phyloP scores from a whole-genome alignment of 116 monocot genomes.

The Iris pallida region DNA sequence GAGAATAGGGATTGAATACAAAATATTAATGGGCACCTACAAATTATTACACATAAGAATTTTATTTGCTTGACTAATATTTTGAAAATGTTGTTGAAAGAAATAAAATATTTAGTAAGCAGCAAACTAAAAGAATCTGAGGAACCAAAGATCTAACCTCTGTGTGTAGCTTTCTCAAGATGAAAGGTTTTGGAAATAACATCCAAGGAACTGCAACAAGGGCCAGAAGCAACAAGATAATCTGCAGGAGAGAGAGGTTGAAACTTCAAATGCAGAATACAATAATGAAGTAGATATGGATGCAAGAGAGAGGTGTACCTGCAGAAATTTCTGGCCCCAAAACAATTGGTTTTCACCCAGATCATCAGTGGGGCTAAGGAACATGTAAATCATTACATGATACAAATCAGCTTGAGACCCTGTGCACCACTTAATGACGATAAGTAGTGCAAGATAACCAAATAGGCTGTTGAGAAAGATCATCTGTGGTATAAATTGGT shows the following conservation, averaged over 20 bases:
- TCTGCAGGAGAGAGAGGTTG: conserved; percentile 37
- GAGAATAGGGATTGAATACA: no score
- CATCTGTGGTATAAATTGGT: conserved; percentile 94
- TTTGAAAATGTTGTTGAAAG: not conserved
- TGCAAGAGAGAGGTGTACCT: conserved; percentile 38
- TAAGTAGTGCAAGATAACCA: conserved; percentile 92
- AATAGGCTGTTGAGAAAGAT: conserved; percentile 97
- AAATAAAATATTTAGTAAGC: not conserved
- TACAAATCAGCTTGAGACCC: conserved; percentile 97
- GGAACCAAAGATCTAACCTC: conserved; percentile 44
- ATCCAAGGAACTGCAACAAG: conserved; percentile 95
- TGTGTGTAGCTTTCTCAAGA: conserved; percentile 72
- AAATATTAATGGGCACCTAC: no score
- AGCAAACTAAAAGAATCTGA: not conserved
- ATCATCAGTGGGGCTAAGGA: conserved; percentile 78
- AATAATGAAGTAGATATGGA: not conserved
- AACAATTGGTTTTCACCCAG: conserved; percentile 94
- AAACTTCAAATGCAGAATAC: conserved; percentile 8
- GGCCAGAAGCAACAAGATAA: conserved; percentile 79
- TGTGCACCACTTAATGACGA: conserved; percentile 93
- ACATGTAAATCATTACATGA: conserved; percentile 99
- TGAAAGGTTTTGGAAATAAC: conserved; percentile 94
- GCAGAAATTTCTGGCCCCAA: conserved; percentile 83
- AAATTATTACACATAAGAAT: no score
- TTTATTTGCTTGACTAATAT: no score